Base-by-base conservation (phyloP, 305 asterid genomes). In the Caryopteris hybrid region DNA sequence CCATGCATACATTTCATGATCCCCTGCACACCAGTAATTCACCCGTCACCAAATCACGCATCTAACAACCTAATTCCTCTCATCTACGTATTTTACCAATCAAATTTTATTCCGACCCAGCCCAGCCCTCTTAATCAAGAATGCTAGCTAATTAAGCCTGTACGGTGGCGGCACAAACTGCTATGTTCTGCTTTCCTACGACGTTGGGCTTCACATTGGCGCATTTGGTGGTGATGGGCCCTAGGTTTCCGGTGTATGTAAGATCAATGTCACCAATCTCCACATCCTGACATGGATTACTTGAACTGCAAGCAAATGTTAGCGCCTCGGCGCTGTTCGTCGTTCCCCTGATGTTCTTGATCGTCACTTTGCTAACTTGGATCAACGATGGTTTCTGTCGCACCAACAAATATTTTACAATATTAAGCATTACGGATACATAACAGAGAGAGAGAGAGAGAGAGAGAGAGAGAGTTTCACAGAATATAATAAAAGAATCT, bases 291-390 rank as follows among this genome's bases (percentile, higher is more conserved):
- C 95, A 87, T 0, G 89, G 95, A 25, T 71, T 66, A 4, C 61
- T 13, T 0, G 62, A 18, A 66, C 95, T 85, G 72, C 95, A 88
- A 0, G 59, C 10, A 3, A 88, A 65, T 0, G 34, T 60, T 3
- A 84, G 31, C 0, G 79, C 83, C 31, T 51, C 67, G 0, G 72
- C 48, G 7, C 70, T 61, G 5, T 33, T 17, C 2, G 83, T 48
- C 2, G 89, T 82, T 0, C 94, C 94, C 74, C 34, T 71, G 0
- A 86, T 20, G 64, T 80, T 79, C 29, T 51, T 69, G 4, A 84
- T 14, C 4, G 36, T 63, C 2, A 86, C 78, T 0, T 77, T 50
- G 29, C 73, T 79, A 12, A 86, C 74, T 69, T 82, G 66, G 48
- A 86, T 75, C 0, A 25, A 48, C 0, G 94, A 86, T 0, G 90